A percentile compares a stretch with the other conserved stretches of the same genome.
Conservation (phyloP, 768 basidiomycete genomes). For the Chlorophyllum brunneum region DNA sequence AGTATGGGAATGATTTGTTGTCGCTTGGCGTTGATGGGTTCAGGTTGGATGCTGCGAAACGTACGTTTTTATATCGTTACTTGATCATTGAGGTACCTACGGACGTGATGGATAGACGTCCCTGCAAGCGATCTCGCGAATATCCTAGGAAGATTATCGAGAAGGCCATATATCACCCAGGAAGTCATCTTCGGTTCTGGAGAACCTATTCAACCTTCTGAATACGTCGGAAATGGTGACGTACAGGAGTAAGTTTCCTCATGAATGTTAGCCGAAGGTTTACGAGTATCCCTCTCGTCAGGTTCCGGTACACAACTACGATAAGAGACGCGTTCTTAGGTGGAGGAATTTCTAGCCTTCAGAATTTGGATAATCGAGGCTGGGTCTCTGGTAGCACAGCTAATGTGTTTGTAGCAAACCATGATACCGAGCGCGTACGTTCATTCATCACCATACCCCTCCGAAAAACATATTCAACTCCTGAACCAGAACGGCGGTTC, state of each 20-base stretch:
- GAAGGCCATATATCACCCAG: conserved; percentile 56
- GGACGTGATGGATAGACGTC: conserved; percentile 41
- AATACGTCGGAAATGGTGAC: conserved; percentile 57
- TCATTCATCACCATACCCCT: neutral
- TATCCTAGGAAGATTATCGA: conserved; percentile 42
- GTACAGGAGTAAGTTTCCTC: conserved; percentile 53
- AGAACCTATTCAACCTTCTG: conserved; percentile 49
- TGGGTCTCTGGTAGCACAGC: conserved; percentile 53
- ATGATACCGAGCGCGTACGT: conserved; percentile 61
- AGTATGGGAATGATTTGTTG: conserved; percentile 57
- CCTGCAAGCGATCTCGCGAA: conserved; percentile 47
- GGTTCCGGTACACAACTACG: conserved; percentile 57
- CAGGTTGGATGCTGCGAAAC: conserved; percentile 62
- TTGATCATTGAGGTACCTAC: neutral
- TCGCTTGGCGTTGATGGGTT: conserved; percentile 61
- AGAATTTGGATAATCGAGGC: conserved; percentile 48
- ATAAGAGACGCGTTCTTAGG: conserved; percentile 49
- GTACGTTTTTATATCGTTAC: conserved; percentile 24
- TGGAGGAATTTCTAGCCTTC: conserved; percentile 46
- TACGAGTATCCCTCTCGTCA: conserved; percentile 14
- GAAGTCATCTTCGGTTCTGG: conserved; percentile 53
- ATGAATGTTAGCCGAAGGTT: neutral
- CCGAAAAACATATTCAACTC: neutral
- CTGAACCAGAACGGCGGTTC: conserved; percentile 45
- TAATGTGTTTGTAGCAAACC: conserved; percentile 66